Percentiles rank a stretch among this genome's conserved stretches.
Conservation (phyloP, 192 early-diverging fungal genomes). For the Spizellomyces sp. region DNA sequence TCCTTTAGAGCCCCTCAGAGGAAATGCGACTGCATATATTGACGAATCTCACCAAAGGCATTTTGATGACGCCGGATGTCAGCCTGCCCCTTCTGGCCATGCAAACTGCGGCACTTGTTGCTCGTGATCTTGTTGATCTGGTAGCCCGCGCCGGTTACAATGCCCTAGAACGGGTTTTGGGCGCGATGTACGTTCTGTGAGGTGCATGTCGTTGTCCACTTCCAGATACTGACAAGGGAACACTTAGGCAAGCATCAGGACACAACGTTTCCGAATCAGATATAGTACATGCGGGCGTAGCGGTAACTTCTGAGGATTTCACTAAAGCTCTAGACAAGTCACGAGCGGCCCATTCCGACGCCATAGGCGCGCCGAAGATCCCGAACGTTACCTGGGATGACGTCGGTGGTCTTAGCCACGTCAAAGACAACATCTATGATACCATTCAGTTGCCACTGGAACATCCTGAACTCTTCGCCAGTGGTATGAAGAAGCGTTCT, state of each 20-base stretch:
- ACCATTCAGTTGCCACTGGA: constrained; percentile 96
- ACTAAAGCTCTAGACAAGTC: constrained; percentile 76
- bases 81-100: constrained; percentile 73
- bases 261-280: constrained; percentile 47
- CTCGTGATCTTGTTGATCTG: constrained; percentile 80
- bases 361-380: constrained; percentile 96
- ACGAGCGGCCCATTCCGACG: constrained; percentile 82
- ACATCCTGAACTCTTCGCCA: constrained; percentile 93
- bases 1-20: constrained; percentile 45
- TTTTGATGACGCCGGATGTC: constrained; percentile 76
- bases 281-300: constrained; percentile 69
- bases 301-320: constrained; percentile 79
- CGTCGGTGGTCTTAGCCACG: constrained; percentile 90
- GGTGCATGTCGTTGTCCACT: constrained; percentile 2
- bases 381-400: constrained; percentile 98
- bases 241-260: background rate
- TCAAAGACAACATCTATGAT: constrained; percentile 92
- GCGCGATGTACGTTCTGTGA: constrained; percentile 22
- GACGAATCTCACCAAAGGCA: constrained; percentile 51
- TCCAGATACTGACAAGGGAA: too few species aligned
- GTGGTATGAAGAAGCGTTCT: constrained; percentile 91
- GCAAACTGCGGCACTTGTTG: constrained; percentile 91
- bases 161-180: constrained; percentile 19
- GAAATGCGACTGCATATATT: constrained; percentile 46
- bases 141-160: constrained; percentile 60